These are phyloP conservation scores for Penicillium macrosclerotiorum DNA, from an alignment of 495 filamentous ascomycete genomes.

Conservation along the genomic window DNA sequence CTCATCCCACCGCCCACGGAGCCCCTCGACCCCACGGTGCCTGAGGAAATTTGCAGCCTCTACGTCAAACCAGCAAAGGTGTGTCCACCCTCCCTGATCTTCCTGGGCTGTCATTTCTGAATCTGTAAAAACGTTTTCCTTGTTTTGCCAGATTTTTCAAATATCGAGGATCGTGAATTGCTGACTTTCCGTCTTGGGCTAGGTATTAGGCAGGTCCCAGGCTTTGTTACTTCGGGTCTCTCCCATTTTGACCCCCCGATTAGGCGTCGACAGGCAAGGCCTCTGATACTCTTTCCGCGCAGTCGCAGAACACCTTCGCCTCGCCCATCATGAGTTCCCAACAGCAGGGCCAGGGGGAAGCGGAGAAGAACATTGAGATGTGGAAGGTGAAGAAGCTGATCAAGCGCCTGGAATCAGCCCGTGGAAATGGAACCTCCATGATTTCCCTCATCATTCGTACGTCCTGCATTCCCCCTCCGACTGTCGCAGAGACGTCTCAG, in stretches of 20 bases:
- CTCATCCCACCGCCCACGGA: constrained; percentile 29
- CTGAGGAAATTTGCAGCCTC: constrained; percentile 43
- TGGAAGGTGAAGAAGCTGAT: constrained; percentile 97
- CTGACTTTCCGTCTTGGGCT: background rate
- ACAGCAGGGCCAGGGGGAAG: constrained; percentile 83
- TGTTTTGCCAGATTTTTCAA: too few relatives aligned
- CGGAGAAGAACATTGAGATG: constrained; percentile 92
- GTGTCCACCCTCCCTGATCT: constrained; percentile 1
- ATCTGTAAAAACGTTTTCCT: too few relatives aligned
- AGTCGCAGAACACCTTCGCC: constrained; percentile 30
- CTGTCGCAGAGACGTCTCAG: too few relatives aligned
- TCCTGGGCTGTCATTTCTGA: too few relatives aligned
- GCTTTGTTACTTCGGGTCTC: constrained; percentile 22
- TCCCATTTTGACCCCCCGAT: constrained; percentile 18
- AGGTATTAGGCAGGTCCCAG: constrained; percentile 15
- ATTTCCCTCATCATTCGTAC: constrained; percentile 97
- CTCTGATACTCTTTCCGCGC: constrained; percentile 28
- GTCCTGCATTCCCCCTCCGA: constrained; percentile 32
- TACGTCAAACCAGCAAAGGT: constrained; percentile 35
- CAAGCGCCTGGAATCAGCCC: constrained; percentile 87
- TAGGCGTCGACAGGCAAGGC: constrained; percentile 28
- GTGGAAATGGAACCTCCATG: constrained; percentile 97
- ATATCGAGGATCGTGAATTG: background rate
- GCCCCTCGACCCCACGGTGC: constrained; percentile 41
- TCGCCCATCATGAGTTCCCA: constrained; percentile 81